phyloP scores from a whole-genome alignment of 257 asterid genomes.

The Vinca minor region DNA sequence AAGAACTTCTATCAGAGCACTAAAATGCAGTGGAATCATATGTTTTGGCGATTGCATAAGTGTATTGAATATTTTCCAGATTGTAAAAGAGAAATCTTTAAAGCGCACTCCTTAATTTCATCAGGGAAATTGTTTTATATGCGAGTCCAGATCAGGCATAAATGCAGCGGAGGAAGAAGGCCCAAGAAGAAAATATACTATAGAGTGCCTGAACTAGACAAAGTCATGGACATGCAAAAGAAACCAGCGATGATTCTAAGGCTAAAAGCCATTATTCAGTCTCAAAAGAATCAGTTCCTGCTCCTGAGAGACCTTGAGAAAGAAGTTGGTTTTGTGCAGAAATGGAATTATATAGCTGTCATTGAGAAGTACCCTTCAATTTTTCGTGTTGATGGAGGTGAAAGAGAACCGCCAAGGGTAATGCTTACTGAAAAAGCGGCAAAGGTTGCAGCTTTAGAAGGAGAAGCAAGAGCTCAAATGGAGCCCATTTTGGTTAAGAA shows the following conservation, averaged over 20 bases:
- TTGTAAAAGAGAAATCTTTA: conserved; percentile 5
- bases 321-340: no score
- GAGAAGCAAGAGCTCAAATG: conserved; percentile 45
- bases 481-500: conserved; percentile 72
- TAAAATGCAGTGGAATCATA: conserved; percentile 18
- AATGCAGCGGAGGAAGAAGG: conserved; percentile 52
- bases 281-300: conserved; percentile 52
- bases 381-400: no score
- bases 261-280: conserved; percentile 60
- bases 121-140: conserved; percentile 19
- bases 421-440: conserved; percentile 57
- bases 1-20: not conserved
- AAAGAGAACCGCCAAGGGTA: no score
- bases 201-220: no score
- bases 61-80: conserved; percentile 2
- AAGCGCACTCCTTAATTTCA: conserved; percentile 7
- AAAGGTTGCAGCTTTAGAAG: conserved; percentile 51
- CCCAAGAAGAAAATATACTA: conserved; percentile 76
- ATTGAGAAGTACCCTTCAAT: no score
- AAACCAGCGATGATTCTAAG: conserved; percentile 64
- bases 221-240: conserved; percentile 78
- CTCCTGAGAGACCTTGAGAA: no score
- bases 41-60: conserved; percentile 15
- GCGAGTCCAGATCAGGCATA: conserved; percentile 39
- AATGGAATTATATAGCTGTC: no score